phyloP scores from a whole-genome alignment of 306 rosid species.

The Benincasa hispida region DNA sequence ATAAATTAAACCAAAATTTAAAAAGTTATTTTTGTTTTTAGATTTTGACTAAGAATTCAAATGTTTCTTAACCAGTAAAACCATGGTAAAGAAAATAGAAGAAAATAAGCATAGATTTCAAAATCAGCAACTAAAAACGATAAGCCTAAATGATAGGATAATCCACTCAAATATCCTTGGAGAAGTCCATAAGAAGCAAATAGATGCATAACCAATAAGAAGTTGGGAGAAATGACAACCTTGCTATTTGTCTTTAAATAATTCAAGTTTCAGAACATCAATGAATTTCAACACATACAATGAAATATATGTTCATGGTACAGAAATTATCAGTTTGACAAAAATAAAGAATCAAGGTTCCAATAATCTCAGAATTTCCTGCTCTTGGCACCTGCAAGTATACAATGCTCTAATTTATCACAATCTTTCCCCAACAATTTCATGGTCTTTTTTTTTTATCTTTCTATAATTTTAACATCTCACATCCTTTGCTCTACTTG shows the following conservation, averaged over 20 bases:
- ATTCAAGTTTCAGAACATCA: constrained; percentile 12
- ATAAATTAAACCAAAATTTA: too few species aligned
- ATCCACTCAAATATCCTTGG: too few species aligned
- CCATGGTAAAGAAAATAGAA: too few species aligned
- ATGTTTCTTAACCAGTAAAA: too few species aligned
- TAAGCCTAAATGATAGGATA: too few species aligned
- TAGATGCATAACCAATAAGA: background rate
- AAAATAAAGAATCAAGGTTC: constrained; percentile 37
- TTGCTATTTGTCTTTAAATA: background rate
- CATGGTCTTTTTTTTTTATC: background rate
- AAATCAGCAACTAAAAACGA: too few species aligned
- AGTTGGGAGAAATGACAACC: background rate
- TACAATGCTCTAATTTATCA: constrained; percentile 6
- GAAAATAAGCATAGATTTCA: too few species aligned
- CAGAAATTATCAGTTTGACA: constrained; percentile 19
- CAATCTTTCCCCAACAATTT: background rate
- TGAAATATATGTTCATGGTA: constrained; percentile 17
- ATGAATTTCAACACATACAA: constrained; percentile 19
- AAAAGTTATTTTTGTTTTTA: too few species aligned
- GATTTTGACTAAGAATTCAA: too few species aligned
- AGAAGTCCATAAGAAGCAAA: background rate
- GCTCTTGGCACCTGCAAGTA: constrained; percentile 17
- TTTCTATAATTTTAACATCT: background rate
- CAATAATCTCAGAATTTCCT: constrained; percentile 17
- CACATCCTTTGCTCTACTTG: background rate